A percentile compares a stretch with the other conserved stretches of the same genome.
Conservation (phyloP, 371 early-diverging fungal genomes). For the Mucor plumbeus region DNA sequence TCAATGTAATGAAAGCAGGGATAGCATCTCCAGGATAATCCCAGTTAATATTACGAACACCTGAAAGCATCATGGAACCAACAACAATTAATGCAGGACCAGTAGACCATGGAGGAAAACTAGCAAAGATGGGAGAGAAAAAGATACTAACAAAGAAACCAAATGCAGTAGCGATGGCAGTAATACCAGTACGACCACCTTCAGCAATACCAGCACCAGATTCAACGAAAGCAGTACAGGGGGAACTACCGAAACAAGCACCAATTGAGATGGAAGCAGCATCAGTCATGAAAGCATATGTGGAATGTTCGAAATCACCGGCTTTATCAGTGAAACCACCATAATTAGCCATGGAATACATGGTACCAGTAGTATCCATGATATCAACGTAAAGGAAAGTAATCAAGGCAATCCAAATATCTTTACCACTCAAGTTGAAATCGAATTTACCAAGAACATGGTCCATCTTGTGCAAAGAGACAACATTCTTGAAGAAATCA, state of each 20-base stretch:
- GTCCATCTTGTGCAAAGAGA: conserved; percentile 65
- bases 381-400: conserved; percentile 85
- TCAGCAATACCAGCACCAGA: conserved; percentile 83
- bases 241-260: conserved; percentile 74
- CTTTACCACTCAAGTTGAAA: conserved; percentile 64
- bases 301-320: conserved; percentile 80
- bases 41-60: conserved; percentile 76
- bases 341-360: conserved; percentile 83
- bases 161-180: conserved; percentile 67
- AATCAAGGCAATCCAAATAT: conserved; percentile 81
- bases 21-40: conserved; percentile 76
- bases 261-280: conserved; percentile 70
- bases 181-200: conserved; percentile 80
- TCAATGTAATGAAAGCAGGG: conserved; percentile 78
- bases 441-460: conserved; percentile 65
- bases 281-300: conserved; percentile 75
- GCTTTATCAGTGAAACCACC: conserved; percentile 77
- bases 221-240: conserved; percentile 80
- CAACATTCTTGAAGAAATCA: conserved; percentile 75
- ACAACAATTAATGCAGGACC: conserved; percentile 80
- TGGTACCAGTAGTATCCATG: conserved; percentile 78
- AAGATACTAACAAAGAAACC: conserved; percentile 79
- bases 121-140: conserved; percentile 84
- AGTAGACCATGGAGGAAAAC: conserved; percentile 85
- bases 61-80: conserved; percentile 81